These are phyloP conservation scores for Thelonectria olida DNA, from an alignment of 2,329 filamentous ascomycete genomes.

Conservation along the genomic window DNA sequence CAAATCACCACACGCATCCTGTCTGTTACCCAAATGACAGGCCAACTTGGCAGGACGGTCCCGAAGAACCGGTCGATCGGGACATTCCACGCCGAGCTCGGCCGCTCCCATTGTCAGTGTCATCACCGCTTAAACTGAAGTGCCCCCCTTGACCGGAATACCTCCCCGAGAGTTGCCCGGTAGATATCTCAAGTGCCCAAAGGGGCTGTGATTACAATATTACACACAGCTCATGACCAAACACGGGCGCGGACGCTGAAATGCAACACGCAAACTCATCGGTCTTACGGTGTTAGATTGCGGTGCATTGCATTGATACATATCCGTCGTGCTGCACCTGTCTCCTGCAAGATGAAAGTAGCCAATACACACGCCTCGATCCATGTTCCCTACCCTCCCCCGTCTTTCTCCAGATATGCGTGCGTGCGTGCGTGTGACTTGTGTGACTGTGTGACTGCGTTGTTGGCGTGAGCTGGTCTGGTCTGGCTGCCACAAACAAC, in stretches of 20 bases:
- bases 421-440: neutral
- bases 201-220: neutral
- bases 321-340: neutral
- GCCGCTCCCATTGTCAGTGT: neutral
- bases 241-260: neutral
- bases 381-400: slow-evolving; percentile 13
- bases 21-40: slow-evolving; percentile 5
- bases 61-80: slow-evolving; percentile 22
- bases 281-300: neutral
- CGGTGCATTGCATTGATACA: neutral
- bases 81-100: slow-evolving; percentile 18
- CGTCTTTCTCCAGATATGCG: neutral
- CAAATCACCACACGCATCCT: slow-evolving; percentile 1
- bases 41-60: slow-evolving; percentile 8
- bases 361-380: slow-evolving; percentile 1
- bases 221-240: neutral
- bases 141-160: neutral
- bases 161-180: neutral
- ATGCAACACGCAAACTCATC: neutral
- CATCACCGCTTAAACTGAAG: neutral
- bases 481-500: slow-evolving; percentile 2
- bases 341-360: slow-evolving; percentile 5
- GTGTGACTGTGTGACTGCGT: neutral
- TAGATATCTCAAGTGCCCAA: neutral
- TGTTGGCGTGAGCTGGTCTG: slow-evolving; percentile 7